Base-by-base conservation (phyloP, 2,329 filamentous ascomycete genomes). In the Fusarium humuli region DNA sequence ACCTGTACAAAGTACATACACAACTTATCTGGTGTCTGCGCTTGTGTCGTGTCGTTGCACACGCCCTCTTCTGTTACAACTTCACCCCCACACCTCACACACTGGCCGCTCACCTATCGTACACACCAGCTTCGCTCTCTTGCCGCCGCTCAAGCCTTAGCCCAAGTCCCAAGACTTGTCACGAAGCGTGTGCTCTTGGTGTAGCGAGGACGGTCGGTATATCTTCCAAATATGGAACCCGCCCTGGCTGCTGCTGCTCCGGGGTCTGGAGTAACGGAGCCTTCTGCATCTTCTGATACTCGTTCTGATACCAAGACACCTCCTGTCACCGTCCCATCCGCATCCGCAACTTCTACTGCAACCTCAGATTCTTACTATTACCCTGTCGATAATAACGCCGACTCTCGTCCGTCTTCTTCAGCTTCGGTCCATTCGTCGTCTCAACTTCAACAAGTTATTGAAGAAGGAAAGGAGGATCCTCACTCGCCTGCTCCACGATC, bases 221-320 rank as follows among this genome's bases (percentile, higher is more conserved):
- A 73, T 64, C 63, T 63, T 57, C 71, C 66, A 61, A 73, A 73
- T 67, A 75, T 74, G 71, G 74, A 75, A 67, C 61, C 69, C 42
- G 65, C 66, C 68, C 72, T 69, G 69, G 63, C 69, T 58, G 58
- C 69, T 58, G 58, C 64, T 54, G 69, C 56, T 62, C 47, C 69
- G 53, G 67, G 59, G 60, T 65, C 72, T 57, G 57, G 66, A 74
- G 69, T 69, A 57, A 70, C 68, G 54, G 64, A 72, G 47, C 66
- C 70, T 58, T 71, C 61, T 61, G 69, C 52, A 48, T 64, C 59
- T 57, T 65, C 73, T 75, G 73, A 75, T 74, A 74, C 73, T 67
- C 62, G 57, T 65, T 57, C 69, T 73, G 71, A 72, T 73, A 75
- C 73, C 61, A 65, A 59, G 52, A 47, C 67, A 58, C 65, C 58